Evolutionary conservation across 441 rosid species (phyloP).

Genomic region (Dalechampia spathulata): DNA sequence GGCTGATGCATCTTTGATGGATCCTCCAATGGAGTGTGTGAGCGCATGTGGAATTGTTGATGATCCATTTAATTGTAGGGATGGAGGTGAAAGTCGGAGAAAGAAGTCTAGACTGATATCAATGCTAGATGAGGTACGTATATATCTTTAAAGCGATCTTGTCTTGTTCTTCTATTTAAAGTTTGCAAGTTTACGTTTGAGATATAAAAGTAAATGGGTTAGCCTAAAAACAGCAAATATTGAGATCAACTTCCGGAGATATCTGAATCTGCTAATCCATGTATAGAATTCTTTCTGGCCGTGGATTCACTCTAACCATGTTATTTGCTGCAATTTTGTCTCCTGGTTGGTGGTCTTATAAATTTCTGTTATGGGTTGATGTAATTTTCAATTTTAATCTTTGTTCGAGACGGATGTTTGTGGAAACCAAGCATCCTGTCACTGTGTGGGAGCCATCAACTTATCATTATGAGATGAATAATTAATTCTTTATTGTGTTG

Average conservation of each 20-base stretch:
- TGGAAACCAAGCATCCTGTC: constrained; percentile 12
- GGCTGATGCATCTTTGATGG: constrained; percentile 48
- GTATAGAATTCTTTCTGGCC: no score
- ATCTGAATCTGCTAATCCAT: no score
- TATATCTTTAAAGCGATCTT: not conserved
- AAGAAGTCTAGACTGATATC: constrained; percentile 73
- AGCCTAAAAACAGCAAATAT: not conserved
- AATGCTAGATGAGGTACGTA: constrained; percentile 82
- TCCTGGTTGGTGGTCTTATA: not conserved
- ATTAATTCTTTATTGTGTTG: constrained; percentile 18
- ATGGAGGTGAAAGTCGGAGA: constrained; percentile 38
- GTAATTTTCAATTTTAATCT: constrained; percentile 8
- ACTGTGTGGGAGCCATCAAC: constrained; percentile 9
- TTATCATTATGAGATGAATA: constrained; percentile 8
- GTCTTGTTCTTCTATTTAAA: not conserved
- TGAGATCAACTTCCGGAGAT: not conserved
- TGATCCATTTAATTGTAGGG: constrained; percentile 25
- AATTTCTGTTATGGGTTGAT: constrained; percentile 2
- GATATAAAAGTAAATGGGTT: not conserved
- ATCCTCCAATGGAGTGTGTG: constrained; percentile 44
- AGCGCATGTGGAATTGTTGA: constrained; percentile 24
- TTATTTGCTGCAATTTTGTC: not conserved
- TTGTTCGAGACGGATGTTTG: constrained; percentile 23
- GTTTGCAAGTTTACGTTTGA: not conserved
- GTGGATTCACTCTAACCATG: no score